Evolutionary conservation across 2,329 filamentous ascomycete species (phyloP).

Genomic region (Esteya vermicola): DNA sequence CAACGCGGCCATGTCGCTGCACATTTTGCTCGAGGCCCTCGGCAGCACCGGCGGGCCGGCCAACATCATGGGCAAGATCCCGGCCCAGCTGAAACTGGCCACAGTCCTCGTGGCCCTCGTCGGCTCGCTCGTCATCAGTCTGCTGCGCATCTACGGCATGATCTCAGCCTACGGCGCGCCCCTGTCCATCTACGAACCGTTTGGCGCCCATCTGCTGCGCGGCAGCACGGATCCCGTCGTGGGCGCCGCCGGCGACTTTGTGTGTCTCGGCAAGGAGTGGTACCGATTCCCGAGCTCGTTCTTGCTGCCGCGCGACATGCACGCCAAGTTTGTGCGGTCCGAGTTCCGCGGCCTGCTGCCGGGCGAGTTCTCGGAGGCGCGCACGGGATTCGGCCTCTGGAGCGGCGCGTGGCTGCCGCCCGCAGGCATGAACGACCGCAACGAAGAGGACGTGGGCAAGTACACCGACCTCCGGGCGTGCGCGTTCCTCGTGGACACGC

Average conservation of each 20-base stretch:
- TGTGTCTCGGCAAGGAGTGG: slow-evolving; percentile 96
- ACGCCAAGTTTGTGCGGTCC: slow-evolving; percentile 78
- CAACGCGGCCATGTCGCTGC: slow-evolving; percentile 73
- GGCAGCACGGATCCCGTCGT: slow-evolving; percentile 18
- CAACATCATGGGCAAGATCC: slow-evolving; percentile 55
- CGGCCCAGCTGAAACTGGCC: slow-evolving; percentile 58
- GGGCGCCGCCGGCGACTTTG: slow-evolving; percentile 46
- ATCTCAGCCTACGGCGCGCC: slow-evolving; percentile 77
- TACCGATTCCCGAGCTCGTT: slow-evolving; percentile 93
- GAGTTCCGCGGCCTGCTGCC: slow-evolving; percentile 82
- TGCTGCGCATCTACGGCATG: slow-evolving; percentile 62
- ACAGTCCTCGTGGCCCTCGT: slow-evolving; percentile 27
- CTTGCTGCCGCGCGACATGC: slow-evolving; percentile 71
- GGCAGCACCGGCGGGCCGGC: slow-evolving; percentile 57
- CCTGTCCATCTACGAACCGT: slow-evolving; percentile 51
- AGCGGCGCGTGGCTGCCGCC: slow-evolving; percentile 76
- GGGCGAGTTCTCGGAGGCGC: slow-evolving; percentile 72
- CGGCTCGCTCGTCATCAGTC: slow-evolving; percentile 28
- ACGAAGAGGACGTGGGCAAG: slow-evolving; percentile 75
- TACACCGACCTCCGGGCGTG: slow-evolving; percentile 68
- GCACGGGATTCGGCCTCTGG: slow-evolving; percentile 55
- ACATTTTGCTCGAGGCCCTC: slow-evolving; percentile 63
- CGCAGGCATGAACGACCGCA: slow-evolving; percentile 79
- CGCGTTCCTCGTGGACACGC: slow-evolving; percentile 76
- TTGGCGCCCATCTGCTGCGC: slow-evolving; percentile 35